Evolutionary conservation across 805 yeast genomes (phyloP), one percentile per base, ranked within the genome.

Genomic region (Cyberlindnera sargentensis): DNA sequence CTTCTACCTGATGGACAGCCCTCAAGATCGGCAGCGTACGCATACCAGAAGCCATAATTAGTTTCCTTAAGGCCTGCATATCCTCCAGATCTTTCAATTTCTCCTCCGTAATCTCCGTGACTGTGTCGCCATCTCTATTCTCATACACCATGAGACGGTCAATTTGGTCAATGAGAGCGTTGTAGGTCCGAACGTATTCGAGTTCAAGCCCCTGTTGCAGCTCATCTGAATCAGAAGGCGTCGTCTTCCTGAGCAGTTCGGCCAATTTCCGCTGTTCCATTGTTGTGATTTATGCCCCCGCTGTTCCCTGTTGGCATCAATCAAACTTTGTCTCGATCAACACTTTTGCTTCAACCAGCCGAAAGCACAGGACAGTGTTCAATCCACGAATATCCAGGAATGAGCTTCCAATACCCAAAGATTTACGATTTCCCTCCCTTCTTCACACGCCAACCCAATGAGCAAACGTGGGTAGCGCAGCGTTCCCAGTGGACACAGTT

Each of bases 391-490:
- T 6, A 25, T 24, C 37, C 10, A n/a, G 15, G 24, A 10, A 48
- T 42, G 49, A n/a, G 35, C 23, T 52, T 47, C 38, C 38, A 33
- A 31, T 48, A 41, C 37, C 52, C 56, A 3, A 43, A 43, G 31
- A 46, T 47, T 32, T 46, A 51, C 43, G 69, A 77, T 33, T 91
- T 89, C 62, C 97, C 97, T 5, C 99, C 99, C 0, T 78, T 91
- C 52, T 91, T 80, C 66, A 93, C 98, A 7, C 73, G 78, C 47
- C 99, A 91, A 64, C 89, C 93, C 24, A 90, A 91, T 54, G 74
- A 80, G 32, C 78, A 84, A 8, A 82, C 93, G 2, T 77, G 85
- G 67, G 72, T 74, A 29, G 80, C 87, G 8, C 99, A 91, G 62
- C 65, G 84, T 11, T 71, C 72, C n/a, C 77, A 84, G 43, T 91